phyloP scores from a whole-genome alignment of 106 monocot genomes.

The Amphibolis antarctica region DNA sequence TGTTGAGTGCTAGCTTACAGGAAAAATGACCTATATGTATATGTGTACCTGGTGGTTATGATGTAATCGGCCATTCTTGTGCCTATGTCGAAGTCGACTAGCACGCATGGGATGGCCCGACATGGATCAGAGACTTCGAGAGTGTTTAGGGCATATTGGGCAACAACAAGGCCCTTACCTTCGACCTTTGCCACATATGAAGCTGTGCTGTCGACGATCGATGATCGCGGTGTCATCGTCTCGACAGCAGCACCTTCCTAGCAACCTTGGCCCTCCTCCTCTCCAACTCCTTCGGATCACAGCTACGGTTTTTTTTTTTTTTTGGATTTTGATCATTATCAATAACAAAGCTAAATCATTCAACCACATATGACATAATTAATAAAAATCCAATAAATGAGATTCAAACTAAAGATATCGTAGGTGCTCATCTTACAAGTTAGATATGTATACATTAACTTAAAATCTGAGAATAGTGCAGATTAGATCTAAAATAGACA shows the following conservation, averaged over 20 bases:
- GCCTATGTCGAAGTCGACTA: slow-evolving; percentile 8
- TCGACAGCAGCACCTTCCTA: slow-evolving; percentile 8
- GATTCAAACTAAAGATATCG: no score
- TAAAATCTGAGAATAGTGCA: no score
- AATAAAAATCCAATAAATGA: no score
- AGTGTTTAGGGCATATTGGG: slow-evolving; percentile 8
- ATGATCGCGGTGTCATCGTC: background rate
- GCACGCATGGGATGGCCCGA: slow-evolving; percentile 1
- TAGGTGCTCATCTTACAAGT: no score
- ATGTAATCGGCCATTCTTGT: slow-evolving; percentile 7
- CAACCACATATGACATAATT: no score
- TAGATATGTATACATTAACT: no score
- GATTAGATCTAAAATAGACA: no score
- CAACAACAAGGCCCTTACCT: slow-evolving; percentile 3
- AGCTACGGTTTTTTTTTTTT: slow-evolving; percentile 4
- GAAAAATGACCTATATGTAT: background rate
- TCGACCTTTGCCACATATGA: background rate
- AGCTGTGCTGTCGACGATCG: background rate
- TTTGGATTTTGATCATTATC: background rate
- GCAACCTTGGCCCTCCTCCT: background rate
- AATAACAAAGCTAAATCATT: no score
- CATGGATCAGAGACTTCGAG: background rate
- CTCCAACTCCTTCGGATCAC: slow-evolving; percentile 2
- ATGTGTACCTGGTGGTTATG: background rate
- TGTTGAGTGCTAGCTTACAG: no score